Conservation (phyloP, 306 rosid species). For the Ormosia emarginata region DNA sequence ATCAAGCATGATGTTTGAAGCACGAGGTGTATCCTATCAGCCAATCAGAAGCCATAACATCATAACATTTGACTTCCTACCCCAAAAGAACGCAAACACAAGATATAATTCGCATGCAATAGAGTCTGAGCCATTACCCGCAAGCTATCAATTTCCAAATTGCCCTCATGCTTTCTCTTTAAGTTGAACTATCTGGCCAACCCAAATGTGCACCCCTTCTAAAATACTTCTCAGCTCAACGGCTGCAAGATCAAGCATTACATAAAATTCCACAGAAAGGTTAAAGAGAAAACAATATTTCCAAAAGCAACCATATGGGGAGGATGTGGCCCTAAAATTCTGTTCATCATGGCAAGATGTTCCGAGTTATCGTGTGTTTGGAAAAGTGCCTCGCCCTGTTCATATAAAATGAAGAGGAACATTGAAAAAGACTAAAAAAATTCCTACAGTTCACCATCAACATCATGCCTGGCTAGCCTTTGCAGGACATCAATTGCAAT, state of each 20-base stretch:
- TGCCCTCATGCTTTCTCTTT: constrained; percentile 77
- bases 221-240: constrained; percentile 74
- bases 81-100: too few species aligned
- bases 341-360: constrained; percentile 93
- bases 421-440: too few species aligned
- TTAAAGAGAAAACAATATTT: neutral
- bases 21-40: too few species aligned
- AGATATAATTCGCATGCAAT: too few species aligned
- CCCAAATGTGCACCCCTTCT: constrained; percentile 53
- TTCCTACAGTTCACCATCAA: constrained; percentile 65
- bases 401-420: constrained; percentile 3
- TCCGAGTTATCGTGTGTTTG: constrained; percentile 82
- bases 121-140: too few species aligned
- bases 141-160: constrained; percentile 73
- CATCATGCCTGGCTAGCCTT: constrained; percentile 64
- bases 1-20: too few species aligned
- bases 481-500: constrained; percentile 70
- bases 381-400: constrained; percentile 80
- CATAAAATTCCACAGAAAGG: neutral
- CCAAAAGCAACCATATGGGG: constrained; percentile 52
- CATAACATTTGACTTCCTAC: too few species aligned
- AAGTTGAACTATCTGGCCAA: constrained; percentile 79
- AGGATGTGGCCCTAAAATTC: constrained; percentile 77
- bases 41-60: too few species aligned
- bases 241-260: constrained; percentile 40